Conservation (phyloP, 2,329 filamentous ascomycete genomes). For the Hypoxylon sp. region DNA sequence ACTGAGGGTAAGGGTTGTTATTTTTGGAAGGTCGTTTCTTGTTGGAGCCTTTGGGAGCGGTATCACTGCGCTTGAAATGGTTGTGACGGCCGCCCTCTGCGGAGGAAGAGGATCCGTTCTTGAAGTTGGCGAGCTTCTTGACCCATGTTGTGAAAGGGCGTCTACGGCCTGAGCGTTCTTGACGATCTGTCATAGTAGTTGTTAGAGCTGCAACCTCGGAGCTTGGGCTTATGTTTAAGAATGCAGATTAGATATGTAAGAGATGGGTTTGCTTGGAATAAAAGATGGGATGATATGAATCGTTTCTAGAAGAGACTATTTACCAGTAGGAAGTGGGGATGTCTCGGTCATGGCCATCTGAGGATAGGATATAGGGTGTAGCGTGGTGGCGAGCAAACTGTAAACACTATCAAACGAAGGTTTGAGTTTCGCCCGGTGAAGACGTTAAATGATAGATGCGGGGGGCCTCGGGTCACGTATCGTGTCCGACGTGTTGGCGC, state of each 20-base stretch:
- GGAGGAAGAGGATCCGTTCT: conserved; percentile 75
- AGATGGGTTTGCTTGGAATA: conserved; percentile 3
- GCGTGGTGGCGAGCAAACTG: conserved; percentile 28
- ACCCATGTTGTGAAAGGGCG: conserved; percentile 94
- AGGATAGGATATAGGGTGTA: conserved; percentile 18
- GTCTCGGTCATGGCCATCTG: conserved; percentile 53
- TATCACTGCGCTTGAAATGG: conserved; percentile 58
- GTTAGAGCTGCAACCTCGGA: conserved; percentile 40
- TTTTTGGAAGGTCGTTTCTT: conserved; percentile 76
- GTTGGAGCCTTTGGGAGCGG: conserved; percentile 62
- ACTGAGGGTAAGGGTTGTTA: conserved; percentile 94
- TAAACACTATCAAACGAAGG: conserved; percentile 17
- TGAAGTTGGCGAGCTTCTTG: conserved; percentile 92
- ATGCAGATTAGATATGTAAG: conserved; percentile 4
- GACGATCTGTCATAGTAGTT: conserved; percentile 71
- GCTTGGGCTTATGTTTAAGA: conserved; percentile 16
- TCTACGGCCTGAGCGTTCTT: conserved; percentile 74
- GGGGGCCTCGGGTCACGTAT: conserved; percentile 21
- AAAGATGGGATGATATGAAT: conserved; percentile 3
- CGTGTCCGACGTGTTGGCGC: conserved; percentile 31
- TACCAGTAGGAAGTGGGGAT: conserved; percentile 49
- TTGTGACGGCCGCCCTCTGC: conserved; percentile 62
- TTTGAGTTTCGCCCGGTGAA: conserved; percentile 19
- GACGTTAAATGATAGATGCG: conserved; percentile 20
- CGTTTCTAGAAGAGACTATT: conserved; percentile 29